These are phyloP conservation scores for Albatrellus ellisii DNA, from an alignment of 768 basidiomycete genomes.

Conservation along the genomic window DNA sequence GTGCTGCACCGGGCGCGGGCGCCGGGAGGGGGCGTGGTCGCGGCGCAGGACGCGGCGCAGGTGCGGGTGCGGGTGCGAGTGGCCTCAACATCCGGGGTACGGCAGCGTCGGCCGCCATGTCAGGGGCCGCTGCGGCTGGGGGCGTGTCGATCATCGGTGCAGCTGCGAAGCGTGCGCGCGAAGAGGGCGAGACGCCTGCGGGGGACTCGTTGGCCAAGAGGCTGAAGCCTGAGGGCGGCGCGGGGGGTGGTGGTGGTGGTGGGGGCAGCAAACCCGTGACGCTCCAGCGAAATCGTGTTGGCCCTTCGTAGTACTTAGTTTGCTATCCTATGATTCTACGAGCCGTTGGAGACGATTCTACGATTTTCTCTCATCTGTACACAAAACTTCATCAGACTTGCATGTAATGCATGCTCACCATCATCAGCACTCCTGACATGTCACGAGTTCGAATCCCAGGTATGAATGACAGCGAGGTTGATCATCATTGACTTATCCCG, in stretches of 20 bases:
- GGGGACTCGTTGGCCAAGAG: constrained; percentile 12
- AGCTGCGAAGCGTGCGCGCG: constrained; percentile 11
- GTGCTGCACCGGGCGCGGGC: not conserved
- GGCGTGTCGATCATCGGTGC: constrained; percentile 13
- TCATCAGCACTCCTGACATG: no score
- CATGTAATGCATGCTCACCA: no score
- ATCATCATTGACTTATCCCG: no score
- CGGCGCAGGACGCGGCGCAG: constrained; percentile 3
- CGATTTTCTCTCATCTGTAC: no score
- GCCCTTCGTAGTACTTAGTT: constrained; percentile 24
- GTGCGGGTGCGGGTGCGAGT: no score
- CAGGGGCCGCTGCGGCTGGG: not conserved
- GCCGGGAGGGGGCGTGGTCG: constrained; percentile 12
- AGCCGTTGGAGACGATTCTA: no score
- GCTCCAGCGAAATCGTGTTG: constrained; percentile 10
- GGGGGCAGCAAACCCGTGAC: constrained; percentile 11
- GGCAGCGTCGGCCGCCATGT: constrained; percentile 5
- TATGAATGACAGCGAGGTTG: no score
- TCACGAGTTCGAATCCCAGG: no score
- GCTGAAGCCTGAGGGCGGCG: constrained; percentile 6
- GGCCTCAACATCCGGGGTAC: constrained; percentile 11
- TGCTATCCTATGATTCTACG: no score
- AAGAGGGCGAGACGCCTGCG: constrained; percentile 7
- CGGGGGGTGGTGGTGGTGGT: not conserved
- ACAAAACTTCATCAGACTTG: no score